Evolutionary conservation across 2,329 filamentous ascomycete species (phyloP).

Genomic region (Septoria petroselini): DNA sequence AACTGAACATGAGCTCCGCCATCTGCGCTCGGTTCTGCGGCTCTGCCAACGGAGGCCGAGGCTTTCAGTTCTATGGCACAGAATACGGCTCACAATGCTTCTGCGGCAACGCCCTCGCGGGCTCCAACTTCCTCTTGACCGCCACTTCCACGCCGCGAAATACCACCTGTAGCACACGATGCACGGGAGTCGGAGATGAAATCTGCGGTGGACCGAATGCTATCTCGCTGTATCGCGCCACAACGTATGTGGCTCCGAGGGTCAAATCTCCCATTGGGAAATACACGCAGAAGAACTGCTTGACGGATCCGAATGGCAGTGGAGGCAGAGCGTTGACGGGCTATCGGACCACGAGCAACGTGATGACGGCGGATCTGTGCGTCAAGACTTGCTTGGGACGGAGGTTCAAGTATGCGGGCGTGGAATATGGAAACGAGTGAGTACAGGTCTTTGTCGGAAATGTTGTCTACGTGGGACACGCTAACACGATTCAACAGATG

Average conservation of each 20-base stretch:
- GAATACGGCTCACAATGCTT: conserved; percentile 37
- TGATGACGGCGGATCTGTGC: conserved; percentile 33
- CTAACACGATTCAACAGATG: conserved; percentile 22
- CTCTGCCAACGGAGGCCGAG: conserved; percentile 7
- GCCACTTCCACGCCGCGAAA: conserved; percentile 22
- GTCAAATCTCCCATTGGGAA: conserved; percentile 28
- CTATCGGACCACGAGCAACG: conserved; percentile 11
- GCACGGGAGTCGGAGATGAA: conserved; percentile 28
- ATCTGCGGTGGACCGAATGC: conserved; percentile 35
- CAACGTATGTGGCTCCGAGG: conserved; percentile 21
- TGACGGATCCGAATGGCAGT: conserved; percentile 27
- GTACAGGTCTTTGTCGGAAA: no score
- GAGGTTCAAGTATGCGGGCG: conserved; percentile 32
- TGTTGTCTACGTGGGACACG: no score
- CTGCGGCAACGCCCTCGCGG: conserved; percentile 30
- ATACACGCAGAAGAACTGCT: conserved; percentile 26
- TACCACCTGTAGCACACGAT: conserved; percentile 31
- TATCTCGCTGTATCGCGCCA: conserved; percentile 32
- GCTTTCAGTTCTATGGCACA: conserved; percentile 35
- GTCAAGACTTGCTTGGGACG: conserved; percentile 35
- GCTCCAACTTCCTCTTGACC: conserved; percentile 16
- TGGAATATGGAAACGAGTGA: conserved; percentile 20
- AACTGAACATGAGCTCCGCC: conserved; percentile 32
- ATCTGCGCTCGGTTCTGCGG: conserved; percentile 33
- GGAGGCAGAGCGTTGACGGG: conserved; percentile 26